Conservation (phyloP, 1,284 basidiomycete species). For the Boletus sp. region DNA sequence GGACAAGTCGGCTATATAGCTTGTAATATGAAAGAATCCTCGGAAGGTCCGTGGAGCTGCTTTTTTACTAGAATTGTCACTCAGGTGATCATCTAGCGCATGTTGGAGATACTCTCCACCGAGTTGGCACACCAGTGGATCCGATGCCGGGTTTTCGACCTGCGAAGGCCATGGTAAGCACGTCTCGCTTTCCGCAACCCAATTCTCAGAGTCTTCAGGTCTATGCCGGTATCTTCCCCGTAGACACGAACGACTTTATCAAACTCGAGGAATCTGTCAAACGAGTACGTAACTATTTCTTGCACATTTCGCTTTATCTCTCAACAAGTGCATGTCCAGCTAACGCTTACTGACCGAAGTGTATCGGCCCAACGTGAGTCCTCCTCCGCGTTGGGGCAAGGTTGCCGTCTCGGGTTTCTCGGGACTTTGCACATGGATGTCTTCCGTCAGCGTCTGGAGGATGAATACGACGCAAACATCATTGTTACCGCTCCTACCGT, state of each 20-base stretch:
- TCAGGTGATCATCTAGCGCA: constrained; percentile 55
- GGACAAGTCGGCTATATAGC: constrained; percentile 92
- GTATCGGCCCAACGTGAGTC: constrained; percentile 93
- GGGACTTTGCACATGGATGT: constrained; percentile 98
- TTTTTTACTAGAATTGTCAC: neutral
- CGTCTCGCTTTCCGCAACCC: neutral
- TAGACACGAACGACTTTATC: constrained; percentile 88
- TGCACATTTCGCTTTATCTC: constrained; percentile 1
- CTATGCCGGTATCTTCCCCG: constrained; percentile 93
- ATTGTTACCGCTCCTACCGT: constrained; percentile 94
- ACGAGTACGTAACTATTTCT: constrained; percentile 52
- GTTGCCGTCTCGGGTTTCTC: constrained; percentile 92
- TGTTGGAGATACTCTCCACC: constrained; percentile 92
- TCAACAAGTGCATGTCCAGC: constrained; percentile 42
- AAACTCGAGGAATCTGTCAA: constrained; percentile 97
- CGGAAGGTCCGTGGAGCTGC: constrained; percentile 66
- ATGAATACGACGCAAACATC: constrained; percentile 91
- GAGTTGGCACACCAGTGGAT: constrained; percentile 71
- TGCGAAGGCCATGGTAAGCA: constrained; percentile 85
- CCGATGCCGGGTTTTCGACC: constrained; percentile 92
- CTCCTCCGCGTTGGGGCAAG: constrained; percentile 93
- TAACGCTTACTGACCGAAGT: constrained; percentile 85
- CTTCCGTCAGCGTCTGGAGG: constrained; percentile 93
- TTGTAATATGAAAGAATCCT: constrained; percentile 98
- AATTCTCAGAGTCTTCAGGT: constrained; percentile 52